These are phyloP conservation scores for Zygosaccharomyces sapae DNA, from an alignment of 1,139 yeast species.

Conservation along the genomic window DNA sequence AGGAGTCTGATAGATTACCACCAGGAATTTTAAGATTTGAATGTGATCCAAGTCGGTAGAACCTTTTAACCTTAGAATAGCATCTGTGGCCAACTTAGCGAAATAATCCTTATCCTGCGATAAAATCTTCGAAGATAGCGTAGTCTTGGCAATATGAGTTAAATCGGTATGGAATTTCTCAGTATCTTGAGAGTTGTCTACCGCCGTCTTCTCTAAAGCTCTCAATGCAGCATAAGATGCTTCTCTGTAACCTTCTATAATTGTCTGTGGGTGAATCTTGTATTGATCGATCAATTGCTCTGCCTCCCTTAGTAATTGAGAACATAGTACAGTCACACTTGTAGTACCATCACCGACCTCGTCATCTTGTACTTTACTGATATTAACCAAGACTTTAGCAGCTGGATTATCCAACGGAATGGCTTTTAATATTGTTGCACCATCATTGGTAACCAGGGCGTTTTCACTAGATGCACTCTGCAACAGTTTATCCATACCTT, in stretches of 20 bases:
- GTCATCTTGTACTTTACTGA: slow-evolving; percentile 96
- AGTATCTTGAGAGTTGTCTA: slow-evolving; percentile 62
- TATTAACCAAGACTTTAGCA: slow-evolving; percentile 92
- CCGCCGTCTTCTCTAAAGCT: slow-evolving; percentile 75
- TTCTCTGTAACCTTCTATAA: slow-evolving; percentile 90
- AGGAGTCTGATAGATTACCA: slow-evolving; percentile 87
- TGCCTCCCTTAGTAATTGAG: slow-evolving; percentile 91
- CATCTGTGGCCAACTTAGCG: slow-evolving; percentile 88
- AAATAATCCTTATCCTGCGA: slow-evolving; percentile 90
- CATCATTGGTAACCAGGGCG: slow-evolving; percentile 90
- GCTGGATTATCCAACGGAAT: slow-evolving; percentile 98
- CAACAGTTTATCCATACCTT: slow-evolving; percentile 94
- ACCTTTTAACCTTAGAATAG: slow-evolving; percentile 85
- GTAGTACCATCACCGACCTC: slow-evolving; percentile 99
- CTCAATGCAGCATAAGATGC: slow-evolving; percentile 78
- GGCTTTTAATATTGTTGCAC: slow-evolving; percentile 92
- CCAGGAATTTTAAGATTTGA: slow-evolving; percentile 93
- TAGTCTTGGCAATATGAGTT: slow-evolving; percentile 83
- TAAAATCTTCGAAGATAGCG: slow-evolving; percentile 86
- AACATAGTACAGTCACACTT: slow-evolving; percentile 87
- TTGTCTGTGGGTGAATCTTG: slow-evolving; percentile 95
- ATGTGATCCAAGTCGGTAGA: slow-evolving; percentile 90
- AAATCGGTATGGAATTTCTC: slow-evolving; percentile 73
- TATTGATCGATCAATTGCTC: slow-evolving; percentile 80
- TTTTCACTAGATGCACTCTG: slow-evolving; percentile 80